Base-by-base conservation (phyloP, 768 basidiomycete genomes). In the Boletus rubroflammeus region DNA sequence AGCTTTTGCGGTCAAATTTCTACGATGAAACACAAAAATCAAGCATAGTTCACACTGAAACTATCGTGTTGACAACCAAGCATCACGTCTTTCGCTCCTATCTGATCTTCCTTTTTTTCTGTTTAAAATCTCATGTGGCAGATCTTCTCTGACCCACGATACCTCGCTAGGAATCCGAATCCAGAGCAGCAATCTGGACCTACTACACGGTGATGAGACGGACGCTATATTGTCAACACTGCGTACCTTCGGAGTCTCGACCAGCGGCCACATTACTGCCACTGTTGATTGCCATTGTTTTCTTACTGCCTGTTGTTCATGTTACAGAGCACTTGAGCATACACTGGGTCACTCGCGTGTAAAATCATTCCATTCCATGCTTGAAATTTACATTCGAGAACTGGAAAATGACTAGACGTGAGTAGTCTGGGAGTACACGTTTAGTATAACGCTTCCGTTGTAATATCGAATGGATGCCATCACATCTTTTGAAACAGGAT, bases 81-180 rank as follows among this genome's bases (percentile, higher is more conserved):
- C 85, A 91, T 90, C 88, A 83, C 72, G 92, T 97, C 93, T 95
- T 95, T 95, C 93, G 93, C 93, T 95, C 92, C 93, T 95, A 95
- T 95, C 92, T 95, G 93, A 95, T 73, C 57, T 10, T n/a, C 44
- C n/a, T 32, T 21, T 39, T 43, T 35, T 38, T 23, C 15, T 17
- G 6, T 23, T 29, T 29, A 2, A 29, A 32, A 9, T 31, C 3
- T 31, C 15, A 2, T 50, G 38, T 42, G 7, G n/a, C 3, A 15
- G 7, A 11, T 26, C 19, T 21, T 46, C 5, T 40, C 60, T 63
- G 54, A 66, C 34, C 9, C 7, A n/a, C 13, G 17, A 44, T 28
- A 5, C n/a, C 8, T 21, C 8, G 50, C 1, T 42, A 66, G 61
- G 64, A 66, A 66, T 10, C 53, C 47, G n/a, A 64, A 57, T 35